A percentile compares a stretch with the other conserved stretches of the same genome.
Conservation (phyloP, 805 yeast species). For the Scheffersomyces coipomensis region DNA sequence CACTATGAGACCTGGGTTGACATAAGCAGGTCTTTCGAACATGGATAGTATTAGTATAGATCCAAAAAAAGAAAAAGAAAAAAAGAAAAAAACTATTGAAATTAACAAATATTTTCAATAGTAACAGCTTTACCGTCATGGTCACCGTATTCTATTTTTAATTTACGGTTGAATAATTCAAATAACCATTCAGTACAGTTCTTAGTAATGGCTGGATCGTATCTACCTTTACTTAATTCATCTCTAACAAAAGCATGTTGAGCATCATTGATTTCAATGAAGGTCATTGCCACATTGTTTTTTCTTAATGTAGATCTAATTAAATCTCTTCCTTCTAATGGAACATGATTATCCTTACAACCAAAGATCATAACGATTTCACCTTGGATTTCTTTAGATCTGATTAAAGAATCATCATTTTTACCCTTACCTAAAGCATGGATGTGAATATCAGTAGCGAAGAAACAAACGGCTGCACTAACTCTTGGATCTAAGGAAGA, state of each 20-base stretch:
- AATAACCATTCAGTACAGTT: constrained; percentile 65
- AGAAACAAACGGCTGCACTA: constrained; percentile 69
- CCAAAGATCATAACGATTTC: constrained; percentile 74
- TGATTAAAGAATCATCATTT: constrained; percentile 63
- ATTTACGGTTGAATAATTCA: constrained; percentile 68
- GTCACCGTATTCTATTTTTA: constrained; percentile 67
- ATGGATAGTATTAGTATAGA: too few relatives aligned
- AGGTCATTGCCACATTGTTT: constrained; percentile 61
- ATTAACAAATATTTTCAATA: constrained; percentile 64
- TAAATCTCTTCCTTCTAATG: constrained; percentile 71
- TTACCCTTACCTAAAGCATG: constrained; percentile 63
- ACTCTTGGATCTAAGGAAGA: constrained; percentile 64
- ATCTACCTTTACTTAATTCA: constrained; percentile 76
- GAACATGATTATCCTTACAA: constrained; percentile 76
- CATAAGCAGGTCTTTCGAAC: too few relatives aligned
- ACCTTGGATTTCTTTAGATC: constrained; percentile 53
- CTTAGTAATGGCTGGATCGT: constrained; percentile 73
- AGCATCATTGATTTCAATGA: constrained; percentile 74
- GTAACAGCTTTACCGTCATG: constrained; percentile 48
- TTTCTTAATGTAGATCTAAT: constrained; percentile 62
- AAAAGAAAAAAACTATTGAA: neutral
- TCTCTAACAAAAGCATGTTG: constrained; percentile 85
- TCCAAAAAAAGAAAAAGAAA: too few relatives aligned
- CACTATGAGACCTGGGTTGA: too few relatives aligned
- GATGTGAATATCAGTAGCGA: constrained; percentile 77